Percentiles rank a stretch among this genome's conserved stretches.
These are phyloP conservation scores for Dichotomopilus funicola DNA, from an alignment of 2,329 filamentous ascomycete genomes.

Conservation along the genomic window DNA sequence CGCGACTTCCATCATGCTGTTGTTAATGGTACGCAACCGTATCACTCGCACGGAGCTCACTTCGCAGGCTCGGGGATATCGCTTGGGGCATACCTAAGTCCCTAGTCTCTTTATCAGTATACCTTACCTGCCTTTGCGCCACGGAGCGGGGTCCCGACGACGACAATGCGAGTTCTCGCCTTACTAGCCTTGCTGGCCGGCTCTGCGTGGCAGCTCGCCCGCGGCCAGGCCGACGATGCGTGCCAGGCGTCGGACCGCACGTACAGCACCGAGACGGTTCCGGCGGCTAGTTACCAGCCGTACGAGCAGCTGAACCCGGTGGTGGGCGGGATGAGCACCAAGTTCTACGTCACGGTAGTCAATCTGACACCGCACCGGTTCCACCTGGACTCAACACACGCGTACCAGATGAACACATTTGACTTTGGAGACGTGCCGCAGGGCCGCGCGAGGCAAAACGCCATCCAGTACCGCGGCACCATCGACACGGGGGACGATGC, in stretches of 20 bases:
- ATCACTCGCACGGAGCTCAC: too few species aligned
- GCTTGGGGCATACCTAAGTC: too few species aligned
- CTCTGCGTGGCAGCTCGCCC: slow-evolving; percentile 7
- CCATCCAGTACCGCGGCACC: slow-evolving; percentile 24
- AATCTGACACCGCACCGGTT: slow-evolving; percentile 31
- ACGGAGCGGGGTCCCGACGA: not conserved
- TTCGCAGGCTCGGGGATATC: too few species aligned
- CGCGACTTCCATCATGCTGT: too few species aligned
- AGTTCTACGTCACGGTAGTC: slow-evolving; percentile 30
- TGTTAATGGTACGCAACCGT: too few species aligned
- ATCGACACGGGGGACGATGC: slow-evolving; percentile 20
- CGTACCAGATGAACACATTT: slow-evolving; percentile 29
- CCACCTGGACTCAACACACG: slow-evolving; percentile 24
- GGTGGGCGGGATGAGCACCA: slow-evolving; percentile 7
- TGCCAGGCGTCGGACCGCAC: slow-evolving; percentile 15
- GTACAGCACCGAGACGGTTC: slow-evolving; percentile 14
- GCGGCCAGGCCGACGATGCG: slow-evolving; percentile 6
- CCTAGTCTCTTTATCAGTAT: not conserved
- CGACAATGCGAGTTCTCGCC: slow-evolving; percentile 8
- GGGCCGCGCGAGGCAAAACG: slow-evolving; percentile 28
- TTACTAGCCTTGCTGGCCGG: slow-evolving; percentile 13
- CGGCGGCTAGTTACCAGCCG: slow-evolving; percentile 12
- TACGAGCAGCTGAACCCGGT: slow-evolving; percentile 14
- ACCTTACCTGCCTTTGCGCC: not conserved
- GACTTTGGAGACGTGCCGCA: slow-evolving; percentile 31